These are phyloP conservation scores for Warburgia ugandensis DNA, from an alignment of 164 flowering plant species.

Conservation along the genomic window DNA sequence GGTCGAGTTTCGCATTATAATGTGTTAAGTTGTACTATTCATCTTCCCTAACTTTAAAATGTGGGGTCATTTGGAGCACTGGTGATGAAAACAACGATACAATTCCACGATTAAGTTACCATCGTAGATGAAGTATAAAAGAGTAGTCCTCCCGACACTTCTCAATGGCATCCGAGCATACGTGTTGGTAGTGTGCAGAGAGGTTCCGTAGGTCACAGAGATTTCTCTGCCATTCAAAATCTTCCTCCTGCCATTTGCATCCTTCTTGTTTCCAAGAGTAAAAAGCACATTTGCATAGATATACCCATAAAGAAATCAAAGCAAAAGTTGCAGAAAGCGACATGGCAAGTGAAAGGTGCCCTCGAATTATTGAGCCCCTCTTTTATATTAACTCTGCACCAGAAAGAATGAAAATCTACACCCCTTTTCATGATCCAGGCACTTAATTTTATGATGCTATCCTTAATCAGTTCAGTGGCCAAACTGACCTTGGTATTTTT, in stretches of 20 bases:
- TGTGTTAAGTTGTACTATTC: too few relatives aligned
- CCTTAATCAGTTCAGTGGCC: neutral
- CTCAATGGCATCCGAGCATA: neutral
- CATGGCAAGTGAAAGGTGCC: constrained; percentile 12
- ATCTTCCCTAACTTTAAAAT: too few relatives aligned
- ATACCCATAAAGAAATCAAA: neutral
- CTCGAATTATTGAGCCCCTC: constrained; percentile 4
- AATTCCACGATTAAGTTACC: too few relatives aligned
- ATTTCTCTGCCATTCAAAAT: neutral
- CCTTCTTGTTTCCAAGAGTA: neutral
- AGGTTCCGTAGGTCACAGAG: neutral
- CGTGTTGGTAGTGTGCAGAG: neutral
- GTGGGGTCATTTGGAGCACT: too few relatives aligned
- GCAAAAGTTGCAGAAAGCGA: constrained; percentile 8
- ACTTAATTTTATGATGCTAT: neutral
- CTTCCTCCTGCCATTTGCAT: neutral
- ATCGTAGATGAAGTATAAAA: neutral
- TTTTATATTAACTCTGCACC: constrained; percentile 6
- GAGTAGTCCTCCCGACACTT: neutral
- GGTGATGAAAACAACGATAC: too few relatives aligned
- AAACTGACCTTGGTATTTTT: too few relatives aligned
- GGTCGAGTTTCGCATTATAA: too few relatives aligned
- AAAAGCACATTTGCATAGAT: constrained; percentile 4
- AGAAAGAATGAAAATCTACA: neutral
- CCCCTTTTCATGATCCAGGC: neutral